Evolutionary conservation across 805 yeast genomes (phyloP).

Genomic region (Wickerhamomyces sydowiorum): DNA sequence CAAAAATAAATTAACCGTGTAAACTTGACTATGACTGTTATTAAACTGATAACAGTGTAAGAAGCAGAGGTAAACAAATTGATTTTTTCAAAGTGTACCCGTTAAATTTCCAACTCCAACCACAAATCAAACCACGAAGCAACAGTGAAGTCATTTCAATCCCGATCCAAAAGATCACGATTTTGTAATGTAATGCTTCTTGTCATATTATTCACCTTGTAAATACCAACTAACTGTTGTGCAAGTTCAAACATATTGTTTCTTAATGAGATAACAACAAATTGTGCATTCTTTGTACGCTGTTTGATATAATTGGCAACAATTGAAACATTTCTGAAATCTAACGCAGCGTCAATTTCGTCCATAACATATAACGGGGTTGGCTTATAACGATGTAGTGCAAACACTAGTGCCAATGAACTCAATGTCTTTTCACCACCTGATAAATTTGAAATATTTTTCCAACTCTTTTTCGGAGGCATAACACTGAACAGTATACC

Average conservation of each 20-base stretch:
- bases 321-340: conserved; percentile 93
- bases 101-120: no score
- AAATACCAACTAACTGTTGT: conserved; percentile 89
- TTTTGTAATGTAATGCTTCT: conserved; percentile 74
- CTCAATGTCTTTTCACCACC: conserved; percentile 98
- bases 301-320: conserved; percentile 97
- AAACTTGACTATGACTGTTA: no score
- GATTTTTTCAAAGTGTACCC: no score
- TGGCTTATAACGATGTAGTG: conserved; percentile 92
- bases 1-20: no score
- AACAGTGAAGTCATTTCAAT: not conserved
- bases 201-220: conserved; percentile 89
- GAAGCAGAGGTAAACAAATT: no score
- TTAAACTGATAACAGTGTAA: no score
- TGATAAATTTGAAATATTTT: conserved; percentile 86
- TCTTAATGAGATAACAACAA: conserved; percentile 88
- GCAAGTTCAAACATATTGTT: conserved; percentile 98
- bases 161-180: conserved; percentile 36
- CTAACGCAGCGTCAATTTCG: conserved; percentile 98
- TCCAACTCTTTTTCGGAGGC: conserved; percentile 99
- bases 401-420: conserved; percentile 92
- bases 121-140: not conserved
- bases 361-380: conserved; percentile 98
- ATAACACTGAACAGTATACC: conserved; percentile 95
- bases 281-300: conserved; percentile 93